These are phyloP conservation scores for Paramecium caudatum DNA, from an alignment of 73 alveolate species.

Conservation along the genomic window DNA sequence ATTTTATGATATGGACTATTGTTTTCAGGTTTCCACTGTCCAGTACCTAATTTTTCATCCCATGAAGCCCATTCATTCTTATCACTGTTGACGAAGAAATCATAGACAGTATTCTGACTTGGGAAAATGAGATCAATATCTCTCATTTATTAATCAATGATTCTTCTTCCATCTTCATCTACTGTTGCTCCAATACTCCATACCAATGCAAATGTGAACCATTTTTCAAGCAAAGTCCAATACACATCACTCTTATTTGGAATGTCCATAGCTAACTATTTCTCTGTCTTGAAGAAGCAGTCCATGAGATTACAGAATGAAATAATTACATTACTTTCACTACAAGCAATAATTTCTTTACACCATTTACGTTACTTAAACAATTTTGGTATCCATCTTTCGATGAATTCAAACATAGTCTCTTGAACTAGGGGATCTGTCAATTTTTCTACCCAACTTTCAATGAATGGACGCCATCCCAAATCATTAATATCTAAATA, in stretches of 20 bases:
- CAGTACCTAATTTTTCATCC: conserved; percentile 96
- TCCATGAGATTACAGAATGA: conserved; percentile 91
- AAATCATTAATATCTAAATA: conserved; percentile 95
- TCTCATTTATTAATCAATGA: conserved; percentile 88
- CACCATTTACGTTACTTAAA: conserved; percentile 87
- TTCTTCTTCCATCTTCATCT: conserved; percentile 89
- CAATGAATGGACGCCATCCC: conserved; percentile 95
- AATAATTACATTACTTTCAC: conserved; percentile 88
- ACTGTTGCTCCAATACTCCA: conserved; percentile 98
- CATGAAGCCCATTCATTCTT: conserved; percentile 99
- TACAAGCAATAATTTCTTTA: conserved; percentile 91
- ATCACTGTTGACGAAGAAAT: conserved; percentile 94
- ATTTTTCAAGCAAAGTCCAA: conserved; percentile 85
- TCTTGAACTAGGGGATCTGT: conserved; percentile 80
- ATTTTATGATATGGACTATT: conserved; percentile 93
- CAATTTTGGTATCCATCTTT: conserved; percentile 85
- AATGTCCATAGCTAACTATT: conserved; percentile 52
- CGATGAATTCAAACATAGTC: conserved; percentile 81
- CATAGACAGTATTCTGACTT: conserved; percentile 92
- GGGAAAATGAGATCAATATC: conserved; percentile 94
- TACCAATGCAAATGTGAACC: conserved; percentile 92
- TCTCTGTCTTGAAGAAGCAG: conserved; percentile 81
- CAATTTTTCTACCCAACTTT: conserved; percentile 91
- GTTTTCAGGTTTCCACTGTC: conserved; percentile 92
- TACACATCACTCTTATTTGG: conserved; percentile 71